Evolutionary conservation across 1,284 basidiomycete species (phyloP).

Genomic region (Ceratobasidium sp.): DNA sequence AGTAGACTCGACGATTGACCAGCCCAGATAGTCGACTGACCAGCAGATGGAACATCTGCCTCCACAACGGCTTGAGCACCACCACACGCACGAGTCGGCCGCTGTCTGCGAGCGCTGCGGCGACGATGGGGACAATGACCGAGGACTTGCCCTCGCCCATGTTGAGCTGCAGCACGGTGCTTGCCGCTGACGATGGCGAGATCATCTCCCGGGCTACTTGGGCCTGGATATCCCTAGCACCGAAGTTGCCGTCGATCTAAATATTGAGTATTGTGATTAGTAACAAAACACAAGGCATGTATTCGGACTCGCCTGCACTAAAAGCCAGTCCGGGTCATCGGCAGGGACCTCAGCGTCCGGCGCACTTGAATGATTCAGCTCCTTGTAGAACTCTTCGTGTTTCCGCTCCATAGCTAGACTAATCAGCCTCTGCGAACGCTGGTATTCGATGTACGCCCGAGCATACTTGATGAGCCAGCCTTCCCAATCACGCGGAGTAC

Average conservation of each 20-base stretch:
- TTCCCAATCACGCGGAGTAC: neutral
- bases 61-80: conserved; percentile 59
- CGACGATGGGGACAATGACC: conserved; percentile 61
- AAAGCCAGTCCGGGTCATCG: conserved; percentile 15
- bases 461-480: conserved; percentile 21
- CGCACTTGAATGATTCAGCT: neutral
- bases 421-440: conserved; percentile 23
- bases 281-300: no score
- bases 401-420: neutral
- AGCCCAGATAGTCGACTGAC: conserved; percentile 60
- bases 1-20: conserved; percentile 61
- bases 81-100: conserved; percentile 61
- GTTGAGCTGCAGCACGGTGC: conserved; percentile 63
- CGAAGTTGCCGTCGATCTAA: conserved; percentile 62
- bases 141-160: conserved; percentile 71
- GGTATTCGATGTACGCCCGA: conserved; percentile 17
- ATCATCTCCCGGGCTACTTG: conserved; percentile 63
- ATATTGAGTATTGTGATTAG: neutral
- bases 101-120: conserved; percentile 59
- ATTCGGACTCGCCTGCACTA: conserved; percentile 26
- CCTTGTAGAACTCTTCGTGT: conserved; percentile 34
- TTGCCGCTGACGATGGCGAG: conserved; percentile 55
- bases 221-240: conserved; percentile 58
- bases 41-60: conserved; percentile 64
- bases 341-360: neutral